Conservation (phyloP, 2,329 filamentous ascomycete species). For the Pseudocercospora ulei region DNA sequence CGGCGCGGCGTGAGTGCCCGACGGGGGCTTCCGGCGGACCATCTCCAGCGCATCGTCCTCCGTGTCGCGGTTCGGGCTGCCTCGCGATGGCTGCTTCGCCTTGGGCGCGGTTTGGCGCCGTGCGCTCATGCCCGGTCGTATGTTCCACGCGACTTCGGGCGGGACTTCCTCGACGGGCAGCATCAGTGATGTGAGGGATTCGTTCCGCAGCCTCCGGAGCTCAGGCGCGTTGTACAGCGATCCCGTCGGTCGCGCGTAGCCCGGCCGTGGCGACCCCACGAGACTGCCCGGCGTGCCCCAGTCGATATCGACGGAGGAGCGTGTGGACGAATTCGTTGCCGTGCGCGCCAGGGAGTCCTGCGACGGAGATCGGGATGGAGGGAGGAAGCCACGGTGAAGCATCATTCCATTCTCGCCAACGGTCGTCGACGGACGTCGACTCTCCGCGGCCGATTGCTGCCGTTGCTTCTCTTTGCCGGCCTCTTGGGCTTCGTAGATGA, state of each 20-base stretch:
- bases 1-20: not conserved
- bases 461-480: slow-evolving; percentile 14
- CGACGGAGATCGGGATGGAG: slow-evolving; percentile 17
- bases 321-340: slow-evolving; percentile 7
- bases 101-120: slow-evolving; percentile 11
- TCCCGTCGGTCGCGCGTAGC: slow-evolving; percentile 12
- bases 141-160: not conserved
- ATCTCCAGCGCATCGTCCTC: slow-evolving; percentile 13
- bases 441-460: slow-evolving; percentile 8
- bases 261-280: slow-evolving; percentile 10
- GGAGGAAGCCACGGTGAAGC: slow-evolving; percentile 21
- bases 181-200: slow-evolving; percentile 14
- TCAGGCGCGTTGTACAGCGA: slow-evolving; percentile 13
- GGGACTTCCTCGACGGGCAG: slow-evolving; percentile 2
- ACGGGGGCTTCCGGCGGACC: not conserved
- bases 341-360: slow-evolving; percentile 14
- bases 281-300: slow-evolving; percentile 16
- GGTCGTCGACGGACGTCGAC: slow-evolving; percentile 17
- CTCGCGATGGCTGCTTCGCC: not conserved
- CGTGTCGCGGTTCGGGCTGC: slow-evolving; percentile 9
- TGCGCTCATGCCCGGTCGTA: slow-evolving; percentile 7
- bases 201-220: slow-evolving; percentile 5
- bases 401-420: slow-evolving; percentile 21
- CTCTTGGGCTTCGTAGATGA: slow-evolving; percentile 19
- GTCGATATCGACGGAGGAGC: slow-evolving; percentile 12